Conservation (phyloP, 2,329 filamentous ascomycete species). For the Teratosphaeria epicoccoides region DNA sequence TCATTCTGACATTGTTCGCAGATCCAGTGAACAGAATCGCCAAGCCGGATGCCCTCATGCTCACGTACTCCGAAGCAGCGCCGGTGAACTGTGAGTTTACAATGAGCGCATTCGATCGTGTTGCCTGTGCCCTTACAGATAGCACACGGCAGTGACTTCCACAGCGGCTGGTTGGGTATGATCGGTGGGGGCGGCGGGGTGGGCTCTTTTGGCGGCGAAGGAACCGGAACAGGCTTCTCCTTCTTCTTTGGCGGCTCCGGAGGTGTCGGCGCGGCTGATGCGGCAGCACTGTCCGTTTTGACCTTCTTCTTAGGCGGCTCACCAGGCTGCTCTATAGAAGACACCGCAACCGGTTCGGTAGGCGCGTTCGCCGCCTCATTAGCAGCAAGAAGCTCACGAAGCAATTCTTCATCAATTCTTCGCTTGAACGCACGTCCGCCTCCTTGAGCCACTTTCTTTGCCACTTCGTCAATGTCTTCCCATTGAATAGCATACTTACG, state of each 20-base stretch:
- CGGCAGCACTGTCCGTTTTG: conserved; percentile 33
- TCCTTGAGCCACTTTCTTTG: conserved; percentile 74
- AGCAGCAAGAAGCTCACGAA: conserved; percentile 58
- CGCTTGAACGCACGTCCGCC: conserved; percentile 79
- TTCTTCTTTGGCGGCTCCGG: conserved; percentile 47
- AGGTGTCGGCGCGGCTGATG: not conserved
- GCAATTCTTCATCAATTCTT: conserved; percentile 84
- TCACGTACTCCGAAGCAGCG: conserved; percentile 84
- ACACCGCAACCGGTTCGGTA: conserved; percentile 8
- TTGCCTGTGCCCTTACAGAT: conserved; percentile 69
- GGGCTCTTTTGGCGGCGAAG: conserved; percentile 38
- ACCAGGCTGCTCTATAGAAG: conserved; percentile 17
- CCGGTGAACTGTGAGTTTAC: conserved; percentile 81
- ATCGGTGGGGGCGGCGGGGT: conserved; percentile 53
- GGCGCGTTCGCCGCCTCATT: conserved; percentile 40
- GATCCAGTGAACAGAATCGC: conserved; percentile 59
- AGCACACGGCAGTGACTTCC: conserved; percentile 70
- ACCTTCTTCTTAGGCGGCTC: conserved; percentile 53
- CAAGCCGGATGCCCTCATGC: conserved; percentile 42
- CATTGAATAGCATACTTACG: conserved; percentile 91
- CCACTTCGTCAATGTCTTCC: conserved; percentile 85
- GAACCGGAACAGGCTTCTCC: conserved; percentile 36
- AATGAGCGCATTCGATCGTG: conserved; percentile 70
- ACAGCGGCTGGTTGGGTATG: conserved; percentile 65
- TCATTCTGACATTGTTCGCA: conserved; percentile 97